phyloP scores from a whole-genome alignment of 495 filamentous ascomycete genomes.

The Hapsidospora chrysogenum region DNA sequence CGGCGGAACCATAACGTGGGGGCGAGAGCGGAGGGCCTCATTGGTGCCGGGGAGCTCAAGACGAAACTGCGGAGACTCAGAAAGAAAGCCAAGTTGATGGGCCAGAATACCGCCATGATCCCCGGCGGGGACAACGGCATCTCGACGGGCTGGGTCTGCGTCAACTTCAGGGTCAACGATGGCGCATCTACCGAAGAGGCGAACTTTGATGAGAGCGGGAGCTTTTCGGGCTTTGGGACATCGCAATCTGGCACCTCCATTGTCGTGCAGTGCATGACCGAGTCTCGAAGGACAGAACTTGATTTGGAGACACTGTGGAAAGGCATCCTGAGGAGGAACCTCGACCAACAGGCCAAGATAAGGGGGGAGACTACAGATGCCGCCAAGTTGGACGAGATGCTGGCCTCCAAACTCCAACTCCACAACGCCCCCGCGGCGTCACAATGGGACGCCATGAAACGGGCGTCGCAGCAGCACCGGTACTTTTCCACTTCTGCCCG shows the following conservation, averaged over 20 bases:
- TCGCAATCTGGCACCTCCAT: constrained; percentile 36
- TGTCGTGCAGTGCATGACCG: constrained; percentile 82
- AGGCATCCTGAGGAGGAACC: constrained; percentile 10
- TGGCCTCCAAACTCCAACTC: not conserved
- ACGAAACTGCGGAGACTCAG: constrained; percentile 64
- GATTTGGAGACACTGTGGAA: constrained; percentile 73
- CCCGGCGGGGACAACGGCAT: constrained; percentile 60
- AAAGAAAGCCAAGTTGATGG: constrained; percentile 61
- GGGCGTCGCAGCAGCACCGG: constrained; percentile 10
- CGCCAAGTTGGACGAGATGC: not conserved
- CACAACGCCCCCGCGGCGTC: not conserved
- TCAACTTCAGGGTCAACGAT: constrained; percentile 57
- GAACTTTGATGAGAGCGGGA: constrained; percentile 22
- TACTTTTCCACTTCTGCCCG: constrained; percentile 14
- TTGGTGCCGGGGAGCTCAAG: constrained; percentile 85
- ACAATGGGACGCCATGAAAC: not conserved
- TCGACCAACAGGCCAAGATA: constrained; percentile 4
- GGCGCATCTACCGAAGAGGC: constrained; percentile 29
- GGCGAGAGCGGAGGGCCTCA: constrained; percentile 70
- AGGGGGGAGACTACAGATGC: not conserved
- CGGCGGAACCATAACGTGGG: constrained; percentile 49
- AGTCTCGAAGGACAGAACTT: constrained; percentile 66
- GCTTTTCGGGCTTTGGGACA: constrained; percentile 63
- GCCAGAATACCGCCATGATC: constrained; percentile 24
- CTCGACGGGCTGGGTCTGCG: constrained; percentile 87